Evolutionary conservation across 805 yeast genomes (phyloP).

Genomic region (Brettanomyces naardenensis): DNA sequence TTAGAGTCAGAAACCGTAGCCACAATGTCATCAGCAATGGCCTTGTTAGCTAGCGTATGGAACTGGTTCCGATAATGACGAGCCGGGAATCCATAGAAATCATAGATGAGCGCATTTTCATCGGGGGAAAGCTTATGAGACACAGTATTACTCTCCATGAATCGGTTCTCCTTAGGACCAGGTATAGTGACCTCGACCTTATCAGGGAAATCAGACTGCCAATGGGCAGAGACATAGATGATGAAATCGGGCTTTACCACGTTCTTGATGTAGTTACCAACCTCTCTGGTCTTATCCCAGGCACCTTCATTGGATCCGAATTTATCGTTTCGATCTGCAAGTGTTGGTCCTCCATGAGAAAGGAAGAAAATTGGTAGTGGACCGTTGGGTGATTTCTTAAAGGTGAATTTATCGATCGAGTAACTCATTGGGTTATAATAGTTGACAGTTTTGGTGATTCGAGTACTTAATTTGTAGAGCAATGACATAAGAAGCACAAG

Average conservation of each 20-base stretch:
- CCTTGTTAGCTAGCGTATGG: slow-evolving; percentile 37
- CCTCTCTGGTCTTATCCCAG: slow-evolving; percentile 35
- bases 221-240: slow-evolving; percentile 68
- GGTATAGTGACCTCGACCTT: slow-evolving; percentile 45
- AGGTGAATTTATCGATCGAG: slow-evolving; percentile 9
- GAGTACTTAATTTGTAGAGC: not conserved
- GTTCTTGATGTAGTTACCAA: slow-evolving; percentile 46
- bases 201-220: slow-evolving; percentile 45
- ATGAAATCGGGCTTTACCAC: slow-evolving; percentile 56
- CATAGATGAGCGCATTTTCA: slow-evolving; percentile 59
- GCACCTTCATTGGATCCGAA: slow-evolving; percentile 54
- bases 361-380: slow-evolving; percentile 53
- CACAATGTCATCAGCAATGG: slow-evolving; percentile 38
- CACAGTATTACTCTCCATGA: slow-evolving; percentile 9
- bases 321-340: slow-evolving; percentile 47
- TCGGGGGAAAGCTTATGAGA: slow-evolving; percentile 14
- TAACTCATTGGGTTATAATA: not conserved
- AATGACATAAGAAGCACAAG: slow-evolving; percentile 2
- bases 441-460: not conserved
- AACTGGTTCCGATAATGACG: slow-evolving; percentile 57
- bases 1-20: slow-evolving; percentile 34
- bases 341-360: slow-evolving; percentile 83
- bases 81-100: slow-evolving; percentile 66
- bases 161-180: slow-evolving; percentile 11
- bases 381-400: slow-evolving; percentile 14